phyloP scores from a whole-genome alignment of 805 yeast genomes.

The Yamadazyma ubonensis region DNA sequence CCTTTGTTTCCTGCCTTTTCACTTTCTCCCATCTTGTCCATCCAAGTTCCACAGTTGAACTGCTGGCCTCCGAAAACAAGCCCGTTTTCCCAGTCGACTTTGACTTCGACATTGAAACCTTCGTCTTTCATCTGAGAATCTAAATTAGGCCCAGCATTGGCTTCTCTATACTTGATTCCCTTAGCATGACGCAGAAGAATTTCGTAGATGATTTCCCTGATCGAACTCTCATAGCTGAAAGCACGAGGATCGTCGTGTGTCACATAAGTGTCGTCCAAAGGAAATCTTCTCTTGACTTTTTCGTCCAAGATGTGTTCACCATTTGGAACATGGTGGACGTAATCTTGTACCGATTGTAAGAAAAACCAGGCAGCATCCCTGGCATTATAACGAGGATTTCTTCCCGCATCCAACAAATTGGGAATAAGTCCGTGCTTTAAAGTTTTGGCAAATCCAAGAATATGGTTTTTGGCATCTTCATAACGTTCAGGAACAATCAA shows the following conservation, averaged over 20 bases:
- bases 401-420: constrained; percentile 86
- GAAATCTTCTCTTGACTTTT: constrained; percentile 79
- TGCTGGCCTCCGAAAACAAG: constrained; percentile 89
- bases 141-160: constrained; percentile 86
- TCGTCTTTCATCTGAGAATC: constrained; percentile 91
- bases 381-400: constrained; percentile 92
- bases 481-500: constrained; percentile 72
- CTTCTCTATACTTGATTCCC: constrained; percentile 87
- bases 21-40: constrained; percentile 99
- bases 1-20: constrained; percentile 79
- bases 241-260: constrained; percentile 70
- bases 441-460: constrained; percentile 84
- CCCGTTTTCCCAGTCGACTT: constrained; percentile 89
- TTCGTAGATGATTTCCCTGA: constrained; percentile 79
- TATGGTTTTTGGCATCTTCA: constrained; percentile 78
- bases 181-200: constrained; percentile 83
- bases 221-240: constrained; percentile 64
- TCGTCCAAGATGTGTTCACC: constrained; percentile 69
- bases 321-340: constrained; percentile 61
- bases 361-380: constrained; percentile 98
- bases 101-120: constrained; percentile 82
- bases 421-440: constrained; percentile 95
- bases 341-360: constrained; percentile 84
- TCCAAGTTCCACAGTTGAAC: constrained; percentile 97
- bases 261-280: constrained; percentile 79